phyloP scores from a whole-genome alignment of 805 yeast species.

The Candida manassasensis region DNA sequence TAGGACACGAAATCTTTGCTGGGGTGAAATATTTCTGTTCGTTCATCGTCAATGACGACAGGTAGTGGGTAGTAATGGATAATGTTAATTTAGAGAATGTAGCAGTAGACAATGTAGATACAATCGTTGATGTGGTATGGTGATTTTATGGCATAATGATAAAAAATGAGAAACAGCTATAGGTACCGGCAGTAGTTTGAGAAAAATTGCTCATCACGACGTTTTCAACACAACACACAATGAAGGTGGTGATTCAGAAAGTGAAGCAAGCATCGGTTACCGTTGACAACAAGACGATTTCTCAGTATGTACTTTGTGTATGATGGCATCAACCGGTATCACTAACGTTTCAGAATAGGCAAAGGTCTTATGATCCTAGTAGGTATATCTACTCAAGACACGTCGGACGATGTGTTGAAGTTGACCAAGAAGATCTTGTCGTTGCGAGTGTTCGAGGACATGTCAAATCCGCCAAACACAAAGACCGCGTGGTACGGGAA shows the following conservation, averaged over 20 bases:
- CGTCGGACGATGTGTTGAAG: constrained; percentile 65
- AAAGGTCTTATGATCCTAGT: constrained; percentile 77
- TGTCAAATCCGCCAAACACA: constrained; percentile 41
- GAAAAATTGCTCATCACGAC: too few species aligned
- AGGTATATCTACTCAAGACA: constrained; percentile 78
- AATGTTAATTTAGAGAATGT: too few species aligned
- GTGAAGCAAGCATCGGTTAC: constrained; percentile 87
- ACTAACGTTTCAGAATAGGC: constrained; percentile 36
- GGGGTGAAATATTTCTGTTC: constrained; percentile 60
- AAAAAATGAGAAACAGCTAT: too few species aligned
- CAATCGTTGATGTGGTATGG: too few species aligned
- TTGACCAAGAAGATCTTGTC: constrained; percentile 62
- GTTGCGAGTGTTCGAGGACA: constrained; percentile 70
- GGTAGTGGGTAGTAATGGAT: too few species aligned
- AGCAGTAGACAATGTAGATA: too few species aligned
- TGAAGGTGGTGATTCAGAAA: constrained; percentile 89
- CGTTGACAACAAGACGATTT: constrained; percentile 66
- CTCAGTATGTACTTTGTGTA: constrained; percentile 41
- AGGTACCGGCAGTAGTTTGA: too few species aligned
- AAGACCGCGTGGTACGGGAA: constrained; percentile 45
- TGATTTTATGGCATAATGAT: too few species aligned
- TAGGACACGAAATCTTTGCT: constrained; percentile 68
- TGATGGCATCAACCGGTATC: background rate
- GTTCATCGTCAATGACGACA: constrained; percentile 31
- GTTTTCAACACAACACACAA: background rate